phyloP scores from a whole-genome alignment of 1,284 basidiomycete genomes.

The Heterobasidion parviporum region DNA sequence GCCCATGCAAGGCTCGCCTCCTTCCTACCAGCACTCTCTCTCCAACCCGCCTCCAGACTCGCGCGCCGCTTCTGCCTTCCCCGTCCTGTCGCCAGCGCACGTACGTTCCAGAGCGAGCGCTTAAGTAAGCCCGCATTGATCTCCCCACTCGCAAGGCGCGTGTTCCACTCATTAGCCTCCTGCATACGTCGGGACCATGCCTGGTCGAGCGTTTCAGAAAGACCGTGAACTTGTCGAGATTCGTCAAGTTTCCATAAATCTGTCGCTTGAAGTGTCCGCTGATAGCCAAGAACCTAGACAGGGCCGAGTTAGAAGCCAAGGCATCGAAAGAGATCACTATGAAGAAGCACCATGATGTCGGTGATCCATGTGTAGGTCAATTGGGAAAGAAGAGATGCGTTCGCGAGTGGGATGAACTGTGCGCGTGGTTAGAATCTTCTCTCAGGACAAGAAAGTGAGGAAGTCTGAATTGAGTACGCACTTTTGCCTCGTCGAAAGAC shows the following conservation, averaged over 20 bases:
- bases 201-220: conserved; percentile 42
- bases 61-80: conserved; percentile 21
- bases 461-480: conserved; percentile 1
- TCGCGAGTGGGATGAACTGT: conserved; percentile 49
- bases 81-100: conserved; percentile 3
- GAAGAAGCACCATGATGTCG: conserved; percentile 51
- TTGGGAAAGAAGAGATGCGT: conserved; percentile 46
- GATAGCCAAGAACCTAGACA: conserved; percentile 47
- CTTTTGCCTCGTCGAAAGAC: conserved; percentile 46
- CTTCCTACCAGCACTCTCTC: conserved; percentile 36
- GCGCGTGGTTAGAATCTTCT: not conserved
- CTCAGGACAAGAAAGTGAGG: not conserved
- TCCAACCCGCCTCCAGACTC: conserved; percentile 39
- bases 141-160: conserved; percentile 38
- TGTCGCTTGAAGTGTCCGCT: conserved; percentile 63
- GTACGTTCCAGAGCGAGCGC: not conserved
- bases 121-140: conserved; percentile 14
- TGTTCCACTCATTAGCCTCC: conserved; percentile 49
- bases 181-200: conserved; percentile 38
- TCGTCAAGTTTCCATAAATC: conserved; percentile 68
- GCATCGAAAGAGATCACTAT: conserved; percentile 6
- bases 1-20: conserved; percentile 56
- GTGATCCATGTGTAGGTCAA: conserved; percentile 62
- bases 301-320: not conserved
- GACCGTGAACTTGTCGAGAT: conserved; percentile 36